Base-by-base conservation (phyloP, 495 filamentous ascomycete species). In the Lentithecium fluviatile region DNA sequence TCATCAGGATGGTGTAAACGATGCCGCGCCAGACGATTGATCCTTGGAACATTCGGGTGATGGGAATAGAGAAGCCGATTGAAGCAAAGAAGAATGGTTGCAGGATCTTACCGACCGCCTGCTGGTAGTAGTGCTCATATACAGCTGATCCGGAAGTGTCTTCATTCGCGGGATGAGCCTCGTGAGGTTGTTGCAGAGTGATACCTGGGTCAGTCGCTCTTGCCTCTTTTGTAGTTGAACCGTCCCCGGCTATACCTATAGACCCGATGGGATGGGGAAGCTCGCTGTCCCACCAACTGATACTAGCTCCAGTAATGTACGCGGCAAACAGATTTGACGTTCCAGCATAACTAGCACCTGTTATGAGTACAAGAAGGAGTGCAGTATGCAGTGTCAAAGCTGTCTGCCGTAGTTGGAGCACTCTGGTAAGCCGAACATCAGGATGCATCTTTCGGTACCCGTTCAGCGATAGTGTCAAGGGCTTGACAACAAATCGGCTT, bases 31-130 rank as follows among this genome's bases (percentile, higher is more conserved):
- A 94, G 20, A 90, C 66, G 0, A 88, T 76, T 48, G 69, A 67
- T 5, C 80, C 80, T 1, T 67, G 64, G 68, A 91, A 93, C 77
- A 94, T 83, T 12, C 83, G 70, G 0, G 82, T 79, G 36, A 93
- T 85, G 0, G 89, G 88, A 19, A 95, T 87, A 0, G 88, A 83
- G 65, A 93, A 91, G 0, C 89, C 88, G 38, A 92, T 87, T 0
- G 86, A 89, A 19, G 88, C 84, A 64, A 94, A 95, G 75, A 94
- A 93, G 48, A 90, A 80, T 0, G 89, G 88, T 23, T 82, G 81
- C 0, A 94, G 73, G 1, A 91, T 77, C 23, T 75, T 76, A 7
- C 73, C 56, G 8, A 84, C 76, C 0, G 78, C 70, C 42, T 75
- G 67, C 2, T 71, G 67, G 60, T 82, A 85, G 70, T 88, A 90